Percentiles rank a stretch among this genome's conserved stretches.
phyloP scores from a whole-genome alignment of 2,329 filamentous ascomycete species.

The Pseudogymnoascus sp. region DNA sequence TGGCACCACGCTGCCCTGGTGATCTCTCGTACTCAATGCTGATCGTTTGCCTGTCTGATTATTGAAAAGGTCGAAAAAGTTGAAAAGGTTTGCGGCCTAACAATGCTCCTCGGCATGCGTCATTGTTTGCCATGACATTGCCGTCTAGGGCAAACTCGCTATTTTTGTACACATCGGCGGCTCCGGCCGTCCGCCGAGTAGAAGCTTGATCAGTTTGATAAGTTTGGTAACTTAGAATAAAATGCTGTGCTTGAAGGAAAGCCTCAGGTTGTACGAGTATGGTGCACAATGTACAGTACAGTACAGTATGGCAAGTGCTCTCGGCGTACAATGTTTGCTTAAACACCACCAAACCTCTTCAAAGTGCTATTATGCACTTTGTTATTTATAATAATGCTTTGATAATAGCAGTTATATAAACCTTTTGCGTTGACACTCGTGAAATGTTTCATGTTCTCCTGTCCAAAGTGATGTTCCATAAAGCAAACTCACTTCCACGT shows the following conservation, averaged over 20 bases:
- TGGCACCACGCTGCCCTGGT: background rate
- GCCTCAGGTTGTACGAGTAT: background rate
- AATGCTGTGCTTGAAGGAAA: background rate
- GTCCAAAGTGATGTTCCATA: background rate
- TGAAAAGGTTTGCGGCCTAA: background rate
- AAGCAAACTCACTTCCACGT: background rate
- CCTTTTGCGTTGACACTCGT: background rate
- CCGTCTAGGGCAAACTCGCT: background rate
- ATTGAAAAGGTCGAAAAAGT: background rate
- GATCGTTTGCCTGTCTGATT: background rate
- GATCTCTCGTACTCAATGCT: conserved; percentile 5
- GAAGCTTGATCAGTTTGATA: background rate
- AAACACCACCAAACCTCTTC: background rate
- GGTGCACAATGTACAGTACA: background rate
- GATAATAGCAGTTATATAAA: background rate
- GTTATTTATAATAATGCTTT: background rate
- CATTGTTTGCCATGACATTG: no score
- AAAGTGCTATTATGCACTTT: background rate
- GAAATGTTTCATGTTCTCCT: background rate
- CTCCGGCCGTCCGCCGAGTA: background rate
- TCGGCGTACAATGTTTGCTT: background rate
- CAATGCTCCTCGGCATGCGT: background rate
- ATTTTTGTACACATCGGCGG: background rate
- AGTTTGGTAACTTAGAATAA: background rate
- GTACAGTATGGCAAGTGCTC: no score